These are phyloP conservation scores for Clitocybe nebularis DNA, from an alignment of 1,284 basidiomycete species.

Conservation along the genomic window DNA sequence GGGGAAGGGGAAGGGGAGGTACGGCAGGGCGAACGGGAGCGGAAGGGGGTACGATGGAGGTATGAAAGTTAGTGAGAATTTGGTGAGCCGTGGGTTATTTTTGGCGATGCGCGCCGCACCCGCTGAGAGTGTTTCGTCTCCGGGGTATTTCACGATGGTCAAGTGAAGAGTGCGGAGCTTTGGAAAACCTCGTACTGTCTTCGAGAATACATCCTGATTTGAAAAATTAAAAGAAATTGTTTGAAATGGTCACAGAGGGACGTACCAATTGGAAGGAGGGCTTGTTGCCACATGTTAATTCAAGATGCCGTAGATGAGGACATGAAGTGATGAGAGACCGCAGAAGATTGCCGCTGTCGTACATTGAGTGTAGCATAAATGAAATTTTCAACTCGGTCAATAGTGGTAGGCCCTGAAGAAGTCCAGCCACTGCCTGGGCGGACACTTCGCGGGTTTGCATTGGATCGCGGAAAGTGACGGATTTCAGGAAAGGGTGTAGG, in stretches of 20 bases:
- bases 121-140: slow-evolving; percentile 52
- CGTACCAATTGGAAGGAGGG: slow-evolving; percentile 68
- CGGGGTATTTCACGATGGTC: slow-evolving; percentile 61
- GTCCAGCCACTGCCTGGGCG: slow-evolving; percentile 50
- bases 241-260: slow-evolving; percentile 11
- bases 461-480: slow-evolving; percentile 59
- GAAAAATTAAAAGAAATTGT: slow-evolving; percentile 2
- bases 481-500: slow-evolving; percentile 39
- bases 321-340: slow-evolving; percentile 61
- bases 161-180: slow-evolving; percentile 58
- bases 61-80: slow-evolving; percentile 62
- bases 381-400: slow-evolving; percentile 56
- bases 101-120: slow-evolving; percentile 61
- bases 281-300: slow-evolving; percentile 61
- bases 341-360: slow-evolving; percentile 65
- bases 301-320: slow-evolving; percentile 56
- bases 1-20: slow-evolving; percentile 30
- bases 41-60: slow-evolving; percentile 40
- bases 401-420: slow-evolving; percentile 50
- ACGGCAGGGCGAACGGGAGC: slow-evolving; percentile 35
- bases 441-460: slow-evolving; percentile 64
- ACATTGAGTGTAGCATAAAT: slow-evolving; percentile 66
- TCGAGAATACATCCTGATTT: slow-evolving; percentile 46
- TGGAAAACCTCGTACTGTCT: slow-evolving; percentile 51
- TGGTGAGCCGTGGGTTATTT: slow-evolving; percentile 56